Percentiles rank a stretch among this genome's conserved stretches.
These are phyloP conservation scores for Globisporangium sylvaticum DNA, from an alignment of 352 stramenopile genomes.

Conservation along the genomic window DNA sequence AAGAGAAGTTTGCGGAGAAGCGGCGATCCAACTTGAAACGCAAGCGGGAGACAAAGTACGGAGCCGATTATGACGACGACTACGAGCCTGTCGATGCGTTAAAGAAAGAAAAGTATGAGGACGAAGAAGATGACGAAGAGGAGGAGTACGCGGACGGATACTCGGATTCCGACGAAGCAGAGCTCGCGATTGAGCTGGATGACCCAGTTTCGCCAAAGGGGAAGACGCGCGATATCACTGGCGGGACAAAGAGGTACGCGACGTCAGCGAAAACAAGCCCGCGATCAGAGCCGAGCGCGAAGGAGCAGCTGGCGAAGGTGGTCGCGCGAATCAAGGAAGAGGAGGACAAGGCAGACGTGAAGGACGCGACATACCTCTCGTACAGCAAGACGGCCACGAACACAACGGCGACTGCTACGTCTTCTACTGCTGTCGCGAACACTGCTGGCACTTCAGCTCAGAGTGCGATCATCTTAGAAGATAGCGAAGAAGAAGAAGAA, in stretches of 20 bases:
- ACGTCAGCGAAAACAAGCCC: not conserved
- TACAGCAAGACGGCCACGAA: slow-evolving; percentile 20
- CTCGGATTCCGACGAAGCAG: slow-evolving; percentile 34
- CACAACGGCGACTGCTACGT: not conserved
- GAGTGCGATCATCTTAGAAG: slow-evolving; percentile 55
- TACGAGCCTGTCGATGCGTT: not conserved
- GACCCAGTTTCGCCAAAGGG: slow-evolving; percentile 4
- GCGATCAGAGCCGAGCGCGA: slow-evolving; percentile 12
- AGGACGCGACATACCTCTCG: slow-evolving; percentile 25
- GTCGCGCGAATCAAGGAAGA: slow-evolving; percentile 32
- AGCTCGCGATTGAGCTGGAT: slow-evolving; percentile 27
- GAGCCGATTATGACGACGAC: slow-evolving; percentile 12
- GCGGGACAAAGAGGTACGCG: slow-evolving; percentile 13
- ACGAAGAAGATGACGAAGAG: slow-evolving; percentile 14
- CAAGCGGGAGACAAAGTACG: slow-evolving; percentile 17
- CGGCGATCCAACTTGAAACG: slow-evolving; percentile 14
- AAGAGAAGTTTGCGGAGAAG: not conserved
- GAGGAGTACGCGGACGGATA: slow-evolving; percentile 28
- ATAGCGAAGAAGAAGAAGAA: slow-evolving; percentile 35
- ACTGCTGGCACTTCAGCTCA: slow-evolving; percentile 26
- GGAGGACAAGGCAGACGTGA: slow-evolving; percentile 12
- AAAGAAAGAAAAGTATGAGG: slow-evolving; percentile 14
- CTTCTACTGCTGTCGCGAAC: not conserved
- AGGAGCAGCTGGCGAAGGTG: slow-evolving; percentile 23
- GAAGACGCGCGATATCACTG: slow-evolving; percentile 21